Percentiles rank a stretch among this genome's conserved stretches.
phyloP scores from a whole-genome alignment of 192 early-diverging fungal genomes.

The Coemansia sp. region DNA sequence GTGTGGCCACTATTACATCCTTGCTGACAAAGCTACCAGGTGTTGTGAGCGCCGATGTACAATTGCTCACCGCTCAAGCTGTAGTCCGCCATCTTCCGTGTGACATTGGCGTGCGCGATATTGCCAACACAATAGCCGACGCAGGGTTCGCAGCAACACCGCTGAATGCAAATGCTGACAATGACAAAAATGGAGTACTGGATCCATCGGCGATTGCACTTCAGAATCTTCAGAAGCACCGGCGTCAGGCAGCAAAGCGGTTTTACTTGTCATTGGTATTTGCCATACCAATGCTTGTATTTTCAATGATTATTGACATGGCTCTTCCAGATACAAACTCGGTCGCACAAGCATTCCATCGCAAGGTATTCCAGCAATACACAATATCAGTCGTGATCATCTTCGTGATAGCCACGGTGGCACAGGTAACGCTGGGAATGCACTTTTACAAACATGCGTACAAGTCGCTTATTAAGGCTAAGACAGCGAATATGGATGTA shows the following conservation, averaged over 20 bases:
- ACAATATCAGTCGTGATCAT: constrained; percentile 53
- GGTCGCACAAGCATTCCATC: constrained; percentile 35
- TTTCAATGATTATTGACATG: constrained; percentile 61
- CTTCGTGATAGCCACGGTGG: constrained; percentile 76
- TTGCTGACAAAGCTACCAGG: constrained; percentile 61
- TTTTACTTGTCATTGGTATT: constrained; percentile 65
- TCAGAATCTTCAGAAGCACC: constrained; percentile 75
- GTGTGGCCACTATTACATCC: constrained; percentile 83
- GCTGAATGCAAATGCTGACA: constrained; percentile 6
- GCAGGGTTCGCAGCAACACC: constrained; percentile 71
- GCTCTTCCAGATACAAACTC: constrained; percentile 35
- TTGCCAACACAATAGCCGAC: constrained; percentile 72
- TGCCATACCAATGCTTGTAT: constrained; percentile 74
- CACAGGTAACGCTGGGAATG: constrained; percentile 83
- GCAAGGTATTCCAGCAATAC: constrained; percentile 44
- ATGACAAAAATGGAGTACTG: constrained; percentile 37
- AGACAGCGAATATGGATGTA: constrained; percentile 93
- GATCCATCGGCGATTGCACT: constrained; percentile 69
- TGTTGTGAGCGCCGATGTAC: constrained; percentile 73
- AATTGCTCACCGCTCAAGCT: constrained; percentile 70
- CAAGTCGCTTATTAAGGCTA: constrained; percentile 71
- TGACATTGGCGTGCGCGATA: constrained; percentile 69
- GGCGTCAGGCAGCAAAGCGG: constrained; percentile 63
- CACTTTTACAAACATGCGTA: constrained; percentile 80
- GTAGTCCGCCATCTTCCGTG: constrained; percentile 67